Percentiles rank a stretch among this genome's conserved stretches.
These are phyloP conservation scores for Penicillium goetzii DNA, from an alignment of 495 filamentous ascomycete genomes.

Conservation along the genomic window DNA sequence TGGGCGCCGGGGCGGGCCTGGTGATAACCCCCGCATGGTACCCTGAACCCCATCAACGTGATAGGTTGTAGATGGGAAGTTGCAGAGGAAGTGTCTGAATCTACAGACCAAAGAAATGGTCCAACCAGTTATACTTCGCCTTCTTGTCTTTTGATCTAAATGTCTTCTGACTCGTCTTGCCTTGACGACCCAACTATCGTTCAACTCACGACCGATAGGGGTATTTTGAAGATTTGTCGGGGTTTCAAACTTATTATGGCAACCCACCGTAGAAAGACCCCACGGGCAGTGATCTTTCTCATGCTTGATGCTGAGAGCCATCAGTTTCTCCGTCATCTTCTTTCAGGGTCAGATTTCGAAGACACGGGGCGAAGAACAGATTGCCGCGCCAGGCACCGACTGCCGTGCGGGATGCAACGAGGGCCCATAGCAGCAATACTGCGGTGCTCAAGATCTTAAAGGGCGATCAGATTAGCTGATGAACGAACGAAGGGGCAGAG, in stretches of 20 bases:
- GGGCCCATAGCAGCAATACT: conserved; percentile 48
- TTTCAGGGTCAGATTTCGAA: conserved; percentile 41
- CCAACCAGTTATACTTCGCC: not conserved
- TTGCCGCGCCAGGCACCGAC: conserved; percentile 43
- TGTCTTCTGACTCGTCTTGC: not conserved
- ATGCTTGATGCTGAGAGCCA: conserved; percentile 19
- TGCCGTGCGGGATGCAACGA: conserved; percentile 45
- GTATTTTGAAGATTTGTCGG: too few relatives aligned
- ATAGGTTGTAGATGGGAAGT: not conserved
- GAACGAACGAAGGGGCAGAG: not conserved
- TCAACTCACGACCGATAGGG: too few relatives aligned
- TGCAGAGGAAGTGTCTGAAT: not conserved
- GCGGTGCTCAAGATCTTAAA: conserved; percentile 41
- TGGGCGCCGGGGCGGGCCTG: not conserved
- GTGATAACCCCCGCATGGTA: not conserved
- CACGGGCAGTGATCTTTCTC: not conserved
- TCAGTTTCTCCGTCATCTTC: conserved; percentile 21
- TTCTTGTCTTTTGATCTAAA: not conserved
- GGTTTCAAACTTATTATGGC: too few relatives aligned
- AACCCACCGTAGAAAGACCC: too few relatives aligned
- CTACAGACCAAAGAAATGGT: not conserved
- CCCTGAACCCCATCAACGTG: not conserved
- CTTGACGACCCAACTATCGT: not conserved
- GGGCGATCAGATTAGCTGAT: not conserved
- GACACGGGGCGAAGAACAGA: conserved; percentile 54